phyloP scores from a whole-genome alignment of 805 yeast genomes.

The Hanseniaspora occidentalis region DNA sequence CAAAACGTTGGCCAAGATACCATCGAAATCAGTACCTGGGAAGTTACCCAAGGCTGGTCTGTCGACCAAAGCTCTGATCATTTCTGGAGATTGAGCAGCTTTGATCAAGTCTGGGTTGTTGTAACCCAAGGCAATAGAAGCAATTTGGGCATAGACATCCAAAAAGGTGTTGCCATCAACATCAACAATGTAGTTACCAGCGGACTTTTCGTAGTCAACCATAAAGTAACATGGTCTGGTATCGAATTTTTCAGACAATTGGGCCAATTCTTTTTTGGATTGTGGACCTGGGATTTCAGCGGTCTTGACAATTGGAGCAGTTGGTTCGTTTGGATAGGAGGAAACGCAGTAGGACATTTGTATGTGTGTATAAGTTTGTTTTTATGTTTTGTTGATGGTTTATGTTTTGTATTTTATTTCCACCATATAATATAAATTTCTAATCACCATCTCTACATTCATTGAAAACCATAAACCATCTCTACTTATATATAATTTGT shows the following conservation, averaged over 20 bases:
- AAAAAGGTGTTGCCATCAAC: conserved; percentile 50
- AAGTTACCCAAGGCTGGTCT: conserved; percentile 60
- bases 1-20: conserved; percentile 33
- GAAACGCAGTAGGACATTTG: conserved; percentile 33
- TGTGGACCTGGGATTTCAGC: conserved; percentile 65
- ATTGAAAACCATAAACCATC: neutral
- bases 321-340: conserved; percentile 75
- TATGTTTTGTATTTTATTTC: too few relatives aligned
- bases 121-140: conserved; percentile 60
- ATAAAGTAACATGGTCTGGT: conserved; percentile 51
- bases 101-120: conserved; percentile 52
- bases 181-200: conserved; percentile 54
- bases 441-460: too few relatives aligned
- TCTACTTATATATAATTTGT: neutral
- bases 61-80: conserved; percentile 52
- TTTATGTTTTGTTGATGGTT: neutral
- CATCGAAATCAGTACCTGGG: conserved; percentile 43
- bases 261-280: conserved; percentile 36
- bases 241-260: conserved; percentile 47
- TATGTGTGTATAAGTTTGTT: conserved; percentile 7
- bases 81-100: conserved; percentile 45
- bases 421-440: too few relatives aligned
- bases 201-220: conserved; percentile 50
- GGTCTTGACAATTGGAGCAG: conserved; percentile 50
- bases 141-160: conserved; percentile 62